These are phyloP conservation scores for Tuber calosporum DNA, from an alignment of 495 filamentous ascomycete genomes.

Conservation along the genomic window DNA sequence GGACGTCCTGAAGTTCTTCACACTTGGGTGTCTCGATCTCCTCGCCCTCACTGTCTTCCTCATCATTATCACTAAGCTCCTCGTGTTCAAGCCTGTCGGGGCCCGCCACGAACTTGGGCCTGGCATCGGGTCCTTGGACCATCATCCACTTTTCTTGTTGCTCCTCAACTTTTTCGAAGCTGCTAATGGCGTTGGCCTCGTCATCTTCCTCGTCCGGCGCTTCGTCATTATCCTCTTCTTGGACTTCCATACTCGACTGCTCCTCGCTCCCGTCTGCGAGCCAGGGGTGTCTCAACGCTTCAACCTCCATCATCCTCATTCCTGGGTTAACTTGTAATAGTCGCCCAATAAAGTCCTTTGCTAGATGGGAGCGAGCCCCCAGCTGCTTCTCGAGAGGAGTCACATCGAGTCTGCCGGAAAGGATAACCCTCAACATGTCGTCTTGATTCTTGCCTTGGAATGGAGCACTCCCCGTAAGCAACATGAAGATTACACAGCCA, in stretches of 20 bases:
- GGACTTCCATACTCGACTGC: slow-evolving; percentile 27
- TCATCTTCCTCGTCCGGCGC: slow-evolving; percentile 8
- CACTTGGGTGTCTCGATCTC: background rate
- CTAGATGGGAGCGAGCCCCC: slow-evolving; percentile 23
- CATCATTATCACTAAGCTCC: slow-evolving; percentile 6
- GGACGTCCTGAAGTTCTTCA: slow-evolving; percentile 12
- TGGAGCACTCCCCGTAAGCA: slow-evolving; percentile 67
- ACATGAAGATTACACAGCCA: slow-evolving; percentile 78
- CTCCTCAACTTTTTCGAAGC: slow-evolving; percentile 7
- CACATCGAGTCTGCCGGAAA: slow-evolving; percentile 25
- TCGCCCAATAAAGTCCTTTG: slow-evolving; percentile 31
- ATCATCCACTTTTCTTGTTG: slow-evolving; percentile 1
- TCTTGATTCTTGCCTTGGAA: slow-evolving; percentile 57
- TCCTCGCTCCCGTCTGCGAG: slow-evolving; percentile 18
- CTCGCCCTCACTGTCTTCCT: slow-evolving; percentile 7
- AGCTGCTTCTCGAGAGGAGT: slow-evolving; percentile 19
- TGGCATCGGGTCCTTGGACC: slow-evolving; percentile 1
- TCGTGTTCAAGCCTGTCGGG: background rate
- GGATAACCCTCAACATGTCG: slow-evolving; percentile 32
- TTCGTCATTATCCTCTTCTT: slow-evolving; percentile 16
- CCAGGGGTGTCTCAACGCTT: slow-evolving; percentile 37
- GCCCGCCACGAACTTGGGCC: background rate
- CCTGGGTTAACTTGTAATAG: slow-evolving; percentile 36
- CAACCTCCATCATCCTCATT: slow-evolving; percentile 36
- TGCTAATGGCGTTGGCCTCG: background rate